Conservation (phyloP, 2,329 filamentous ascomycete genomes). For the Botrytis deweyae region DNA sequence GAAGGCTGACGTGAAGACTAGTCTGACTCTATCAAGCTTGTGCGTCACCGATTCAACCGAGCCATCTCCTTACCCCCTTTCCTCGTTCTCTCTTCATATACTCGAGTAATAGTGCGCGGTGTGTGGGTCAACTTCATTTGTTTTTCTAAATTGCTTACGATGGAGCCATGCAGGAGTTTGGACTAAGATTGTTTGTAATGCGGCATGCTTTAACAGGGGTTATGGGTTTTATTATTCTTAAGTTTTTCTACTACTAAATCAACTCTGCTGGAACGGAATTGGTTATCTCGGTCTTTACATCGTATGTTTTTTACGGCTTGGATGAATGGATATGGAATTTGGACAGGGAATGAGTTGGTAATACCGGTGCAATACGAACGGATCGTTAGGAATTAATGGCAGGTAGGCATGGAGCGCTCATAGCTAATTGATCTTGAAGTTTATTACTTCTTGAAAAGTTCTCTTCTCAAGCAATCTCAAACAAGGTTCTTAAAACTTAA, state of each 20-base stretch:
- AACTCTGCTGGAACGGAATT: neutral
- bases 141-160: neutral
- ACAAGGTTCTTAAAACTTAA: neutral
- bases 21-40: neutral
- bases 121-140: neutral
- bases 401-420: no score
- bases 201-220: neutral
- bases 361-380: neutral
- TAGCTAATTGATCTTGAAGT: no score
- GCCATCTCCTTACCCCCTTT: neutral
- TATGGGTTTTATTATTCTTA: neutral
- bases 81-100: neutral
- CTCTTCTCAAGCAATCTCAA: neutral
- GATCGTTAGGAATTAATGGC: neutral
- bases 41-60: neutral
- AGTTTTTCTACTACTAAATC: neutral
- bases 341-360: neutral
- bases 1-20: neutral
- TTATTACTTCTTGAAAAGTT: neutral
- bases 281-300: neutral
- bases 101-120: neutral
- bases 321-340: neutral
- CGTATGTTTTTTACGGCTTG: neutral
- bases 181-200: neutral
- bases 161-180: neutral